These are phyloP conservation scores for Magnusiomyces tetraspermus DNA, from an alignment of 1,139 yeast genomes.

Conservation along the genomic window DNA sequence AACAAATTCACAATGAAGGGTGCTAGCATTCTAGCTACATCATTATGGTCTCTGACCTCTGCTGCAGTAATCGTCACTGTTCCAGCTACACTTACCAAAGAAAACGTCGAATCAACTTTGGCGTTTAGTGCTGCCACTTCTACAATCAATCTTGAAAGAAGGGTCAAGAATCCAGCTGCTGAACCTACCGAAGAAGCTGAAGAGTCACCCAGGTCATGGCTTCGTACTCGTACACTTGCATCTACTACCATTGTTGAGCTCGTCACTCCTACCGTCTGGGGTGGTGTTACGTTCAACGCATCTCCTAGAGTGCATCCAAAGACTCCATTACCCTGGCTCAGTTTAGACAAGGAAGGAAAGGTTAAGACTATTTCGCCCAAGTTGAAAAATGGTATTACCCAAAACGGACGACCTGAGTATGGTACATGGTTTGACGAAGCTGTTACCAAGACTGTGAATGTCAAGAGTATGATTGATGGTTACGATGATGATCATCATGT, in stretches of 20 bases:
- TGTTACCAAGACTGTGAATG: constrained; percentile 34
- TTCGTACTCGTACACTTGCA: constrained; percentile 44
- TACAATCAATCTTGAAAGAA: constrained; percentile 5
- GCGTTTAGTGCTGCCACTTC: background rate
- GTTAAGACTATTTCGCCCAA: constrained; percentile 74
- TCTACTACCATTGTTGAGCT: constrained; percentile 48
- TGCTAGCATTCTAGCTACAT: constrained; percentile 5
- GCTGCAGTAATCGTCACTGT: constrained; percentile 9
- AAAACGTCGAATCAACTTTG: constrained; percentile 2
- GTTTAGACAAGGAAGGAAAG: constrained; percentile 64
- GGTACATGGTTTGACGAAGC: constrained; percentile 70
- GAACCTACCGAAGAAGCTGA: constrained; percentile 29
- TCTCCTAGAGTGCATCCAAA: constrained; percentile 56
- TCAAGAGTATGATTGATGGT: constrained; percentile 17
- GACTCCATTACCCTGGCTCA: constrained; percentile 70
- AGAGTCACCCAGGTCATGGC: constrained; percentile 52
- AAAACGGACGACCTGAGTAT: constrained; percentile 60
- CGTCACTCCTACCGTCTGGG: constrained; percentile 73
- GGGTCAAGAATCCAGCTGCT: constrained; percentile 16
- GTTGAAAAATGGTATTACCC: constrained; percentile 58
- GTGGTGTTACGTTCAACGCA: constrained; percentile 70
- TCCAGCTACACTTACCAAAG: constrained; percentile 6
- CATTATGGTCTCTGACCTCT: constrained; percentile 2
- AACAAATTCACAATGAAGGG: constrained; percentile 1
- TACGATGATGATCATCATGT: constrained; percentile 15